A percentile compares a stretch with the other conserved stretches of the same genome.
These are phyloP conservation scores for Cercospora sp. DNA, from an alignment of 2,329 filamentous ascomycete species.

Conservation along the genomic window DNA sequence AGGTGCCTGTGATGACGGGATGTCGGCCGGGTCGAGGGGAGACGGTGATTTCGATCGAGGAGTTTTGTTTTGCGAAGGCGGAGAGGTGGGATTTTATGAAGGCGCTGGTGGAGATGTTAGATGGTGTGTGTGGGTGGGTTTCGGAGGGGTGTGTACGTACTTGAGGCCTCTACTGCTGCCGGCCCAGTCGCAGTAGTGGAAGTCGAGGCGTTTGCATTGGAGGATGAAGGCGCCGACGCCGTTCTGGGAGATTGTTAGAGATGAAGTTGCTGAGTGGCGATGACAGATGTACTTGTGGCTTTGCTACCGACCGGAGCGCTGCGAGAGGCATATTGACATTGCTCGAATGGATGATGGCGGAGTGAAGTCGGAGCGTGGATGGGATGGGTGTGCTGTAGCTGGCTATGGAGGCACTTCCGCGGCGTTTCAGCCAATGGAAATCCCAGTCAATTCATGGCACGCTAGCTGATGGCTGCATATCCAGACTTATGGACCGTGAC, in stretches of 20 bases:
- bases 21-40: conserved; percentile 88
- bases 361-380: neutral
- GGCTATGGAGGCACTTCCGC: neutral
- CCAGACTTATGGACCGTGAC: neutral
- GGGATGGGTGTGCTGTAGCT: neutral
- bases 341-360: neutral
- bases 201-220: conserved; percentile 92
- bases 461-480: neutral
- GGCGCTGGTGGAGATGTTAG: conserved; percentile 52
- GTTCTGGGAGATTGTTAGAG: conserved; percentile 62
- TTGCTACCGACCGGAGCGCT: conserved; percentile 55
- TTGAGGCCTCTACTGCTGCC: conserved; percentile 95
- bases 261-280: neutral
- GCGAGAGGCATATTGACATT: conserved; percentile 47
- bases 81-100: conserved; percentile 79
- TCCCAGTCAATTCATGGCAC: neutral
- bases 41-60: conserved; percentile 86
- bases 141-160: conserved; percentile 46
- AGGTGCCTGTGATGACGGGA: conserved; percentile 83
- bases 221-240: conserved; percentile 95
- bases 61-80: conserved; percentile 76
- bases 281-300: conserved; percentile 53
- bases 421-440: neutral
- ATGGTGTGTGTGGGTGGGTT: neutral
- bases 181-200: conserved; percentile 96